Evolutionary conservation across 116 monocot genomes (phyloP).

Genomic region (Cymodocea nodosa): DNA sequence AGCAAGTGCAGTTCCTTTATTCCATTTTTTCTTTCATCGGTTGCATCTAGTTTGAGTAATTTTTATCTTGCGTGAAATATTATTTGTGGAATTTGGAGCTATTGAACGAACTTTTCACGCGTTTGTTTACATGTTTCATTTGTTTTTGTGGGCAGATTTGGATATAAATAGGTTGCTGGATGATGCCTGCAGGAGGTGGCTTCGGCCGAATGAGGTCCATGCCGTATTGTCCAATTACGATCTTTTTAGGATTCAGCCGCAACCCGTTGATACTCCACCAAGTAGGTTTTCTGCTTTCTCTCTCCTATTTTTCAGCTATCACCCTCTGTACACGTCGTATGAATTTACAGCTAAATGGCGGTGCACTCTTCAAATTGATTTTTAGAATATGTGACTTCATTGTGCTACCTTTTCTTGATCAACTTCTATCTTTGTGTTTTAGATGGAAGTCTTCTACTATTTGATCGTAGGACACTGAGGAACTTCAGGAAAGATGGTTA

Average conservation of each 20-base stretch:
- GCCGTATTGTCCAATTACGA: conserved; percentile 65
- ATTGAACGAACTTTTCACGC: too few species aligned
- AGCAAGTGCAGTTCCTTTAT: not conserved
- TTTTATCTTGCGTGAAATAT: not conserved
- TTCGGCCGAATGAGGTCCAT: conserved; percentile 82
- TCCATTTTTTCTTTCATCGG: not conserved
- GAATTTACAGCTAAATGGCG: not conserved
- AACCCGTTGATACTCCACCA: conserved; percentile 49
- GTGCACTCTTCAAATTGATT: not conserved
- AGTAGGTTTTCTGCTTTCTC: conserved; percentile 24
- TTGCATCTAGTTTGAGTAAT: not conserved
- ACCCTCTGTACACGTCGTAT: not conserved
- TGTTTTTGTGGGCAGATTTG: conserved; percentile 50
- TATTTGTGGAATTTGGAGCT: too few species aligned
- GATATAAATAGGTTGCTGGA: conserved; percentile 32
- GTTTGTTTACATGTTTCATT: not conserved
- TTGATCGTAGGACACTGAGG: conserved; percentile 74
- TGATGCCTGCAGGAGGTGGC: conserved; percentile 61
- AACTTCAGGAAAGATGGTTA: conserved; percentile 91
- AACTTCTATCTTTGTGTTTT: conserved; percentile 11
- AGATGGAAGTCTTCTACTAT: conserved; percentile 72
- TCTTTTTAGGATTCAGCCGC: conserved; percentile 52
- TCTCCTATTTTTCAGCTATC: not conserved
- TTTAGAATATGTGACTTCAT: not conserved
- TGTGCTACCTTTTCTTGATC: not conserved